phyloP scores from a whole-genome alignment of 345 rosid genomes.

The Abelmoschus esculentus region DNA sequence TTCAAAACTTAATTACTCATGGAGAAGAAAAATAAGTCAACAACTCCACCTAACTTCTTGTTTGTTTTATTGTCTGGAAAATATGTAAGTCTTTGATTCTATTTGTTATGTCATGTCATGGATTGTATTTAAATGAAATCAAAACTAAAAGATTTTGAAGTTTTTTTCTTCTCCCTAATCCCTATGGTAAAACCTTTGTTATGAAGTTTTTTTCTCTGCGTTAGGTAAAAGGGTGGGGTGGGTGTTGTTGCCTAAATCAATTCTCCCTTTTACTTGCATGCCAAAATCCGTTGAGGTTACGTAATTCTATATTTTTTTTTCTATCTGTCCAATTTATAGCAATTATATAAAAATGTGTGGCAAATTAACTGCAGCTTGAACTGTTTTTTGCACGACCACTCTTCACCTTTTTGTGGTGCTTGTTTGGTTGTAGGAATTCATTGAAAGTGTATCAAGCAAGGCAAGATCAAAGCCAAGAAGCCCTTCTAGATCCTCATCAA shows the following conservation, averaged over 20 bases:
- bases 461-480: constrained; percentile 82
- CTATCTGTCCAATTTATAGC: neutral
- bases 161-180: neutral
- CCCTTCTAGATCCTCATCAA: constrained; percentile 55
- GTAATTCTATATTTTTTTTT: neutral
- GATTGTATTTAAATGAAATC: neutral
- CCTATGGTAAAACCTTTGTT: neutral
- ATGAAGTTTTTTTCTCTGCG: constrained; percentile 13
- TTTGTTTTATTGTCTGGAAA: neutral
- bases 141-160: neutral
- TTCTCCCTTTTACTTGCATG: neutral
- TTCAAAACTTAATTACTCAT: neutral
- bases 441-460: constrained; percentile 71
- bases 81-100: neutral
- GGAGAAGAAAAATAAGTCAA: neutral
- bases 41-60: constrained; percentile 1
- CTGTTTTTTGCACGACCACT: neutral
- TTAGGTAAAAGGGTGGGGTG: constrained; percentile 16
- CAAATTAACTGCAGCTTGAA: neutral
- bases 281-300: neutral
- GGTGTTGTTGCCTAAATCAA: neutral
- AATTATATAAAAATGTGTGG: neutral
- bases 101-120: neutral
- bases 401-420: neutral
- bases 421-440: constrained; percentile 59